Base-by-base conservation (phyloP, 768 basidiomycete species). In the Amanita exitialis region DNA sequence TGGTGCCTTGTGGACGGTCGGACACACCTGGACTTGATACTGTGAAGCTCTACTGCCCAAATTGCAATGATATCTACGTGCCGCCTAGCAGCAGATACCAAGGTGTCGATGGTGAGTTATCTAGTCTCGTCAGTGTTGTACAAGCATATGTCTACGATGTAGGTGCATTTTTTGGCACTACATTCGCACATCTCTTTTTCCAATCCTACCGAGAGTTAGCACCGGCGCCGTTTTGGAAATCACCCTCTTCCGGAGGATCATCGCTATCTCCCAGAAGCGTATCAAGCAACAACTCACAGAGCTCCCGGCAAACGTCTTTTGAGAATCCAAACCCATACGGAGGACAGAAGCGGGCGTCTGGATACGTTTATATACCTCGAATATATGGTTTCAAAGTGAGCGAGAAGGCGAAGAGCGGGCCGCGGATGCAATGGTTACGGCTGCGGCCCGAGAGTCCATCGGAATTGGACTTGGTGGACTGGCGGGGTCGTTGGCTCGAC, bases 91-190 rank as follows among this genome's bases (percentile, higher is more conserved):
- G 89, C 66, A 81, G 94, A 54, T 99, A 92, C 66, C 89, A 91
- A 62, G 88, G 89, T 34, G 90, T 99, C 28, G 96, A 99, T 67
- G 96, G 94, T 90, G 61, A 59, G 82, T 69, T 37, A 27, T 45
- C 9, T 25, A 21, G 45, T 44, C 8, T 27, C n/a, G 16, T 12
- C 18, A 43, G n/a, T 49, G 48, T 44, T 38, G 15, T 20, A 39
- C 54, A 54, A 41, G 42, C 53, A 59, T 36, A 50, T 52, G 18
- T 38, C 35, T 44, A 52, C 43, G 42, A 55, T 32, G 46, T 41
- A 97, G 94, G 95, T 55, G 96, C 96, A 9, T 99, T 97, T 72
- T 99, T 99, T 71, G 96, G 96, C 18, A 98, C 95, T 0, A 97
- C 95, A n/a, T 99, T 99, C 66, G 76, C 94, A 1, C 93, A 97